Conservation (phyloP, 176 grass and related monocot genomes). For the Aechmea fasciata region DNA sequence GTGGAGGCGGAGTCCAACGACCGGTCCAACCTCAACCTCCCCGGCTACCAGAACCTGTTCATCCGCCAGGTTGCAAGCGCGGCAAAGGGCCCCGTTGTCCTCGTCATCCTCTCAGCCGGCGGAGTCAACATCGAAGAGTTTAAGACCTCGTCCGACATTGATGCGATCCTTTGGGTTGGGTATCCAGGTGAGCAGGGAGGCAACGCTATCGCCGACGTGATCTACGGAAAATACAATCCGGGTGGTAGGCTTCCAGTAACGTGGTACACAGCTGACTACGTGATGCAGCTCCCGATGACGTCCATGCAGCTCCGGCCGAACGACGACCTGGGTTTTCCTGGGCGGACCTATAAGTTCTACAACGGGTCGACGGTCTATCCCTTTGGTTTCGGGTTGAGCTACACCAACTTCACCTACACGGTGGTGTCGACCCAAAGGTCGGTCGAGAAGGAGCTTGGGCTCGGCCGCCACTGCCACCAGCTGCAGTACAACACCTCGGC, state of each 20-base stretch:
- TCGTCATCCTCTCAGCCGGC: constrained; percentile 66
- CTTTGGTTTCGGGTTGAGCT: constrained; percentile 76
- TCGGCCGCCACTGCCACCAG: background rate
- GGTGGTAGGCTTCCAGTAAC: constrained; percentile 63
- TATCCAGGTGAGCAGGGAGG: constrained; percentile 72
- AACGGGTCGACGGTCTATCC: constrained; percentile 39
- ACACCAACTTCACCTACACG: constrained; percentile 44
- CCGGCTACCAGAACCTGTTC: constrained; percentile 56
- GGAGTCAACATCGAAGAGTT: constrained; percentile 55
- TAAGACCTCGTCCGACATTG: constrained; percentile 37
- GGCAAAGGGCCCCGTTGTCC: constrained; percentile 42
- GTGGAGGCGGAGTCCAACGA: constrained; percentile 67
- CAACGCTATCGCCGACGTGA: constrained; percentile 44
- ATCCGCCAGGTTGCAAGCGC: constrained; percentile 42
- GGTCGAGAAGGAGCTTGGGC: background rate
- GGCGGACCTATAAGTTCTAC: constrained; percentile 85
- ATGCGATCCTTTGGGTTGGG: constrained; percentile 60
- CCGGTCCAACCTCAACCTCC: constrained; percentile 47
- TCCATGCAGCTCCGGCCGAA: constrained; percentile 77
- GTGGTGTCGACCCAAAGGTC: constrained; percentile 6
- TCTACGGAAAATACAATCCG: constrained; percentile 75
- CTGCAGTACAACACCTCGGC: constrained; percentile 10
- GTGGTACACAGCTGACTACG: constrained; percentile 70
- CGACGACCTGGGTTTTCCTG: constrained; percentile 40
- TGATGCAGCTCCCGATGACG: constrained; percentile 46